Percentiles rank a stretch among this genome's conserved stretches.
phyloP scores from a whole-genome alignment of 495 filamentous ascomycete genomes.

The Bacidia gigantensis region DNA sequence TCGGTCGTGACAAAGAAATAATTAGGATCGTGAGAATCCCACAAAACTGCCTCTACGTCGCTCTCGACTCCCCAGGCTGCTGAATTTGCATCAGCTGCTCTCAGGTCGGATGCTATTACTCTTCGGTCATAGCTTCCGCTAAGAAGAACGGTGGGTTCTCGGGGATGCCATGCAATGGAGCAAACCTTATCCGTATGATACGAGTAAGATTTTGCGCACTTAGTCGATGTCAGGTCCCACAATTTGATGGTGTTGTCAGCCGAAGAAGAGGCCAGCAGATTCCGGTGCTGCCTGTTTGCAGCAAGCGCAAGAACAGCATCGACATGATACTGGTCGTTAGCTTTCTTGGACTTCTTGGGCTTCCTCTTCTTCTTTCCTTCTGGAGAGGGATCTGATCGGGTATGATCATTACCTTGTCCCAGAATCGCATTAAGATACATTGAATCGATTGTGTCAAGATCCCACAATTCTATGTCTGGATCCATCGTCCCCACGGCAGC shows the following conservation, averaged over 20 bases:
- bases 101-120: conserved; percentile 83
- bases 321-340: conserved; percentile 84
- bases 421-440: conserved; percentile 98
- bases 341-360: conserved; percentile 70
- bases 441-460: conserved; percentile 85
- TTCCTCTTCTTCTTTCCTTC: conserved; percentile 68
- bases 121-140: conserved; percentile 92
- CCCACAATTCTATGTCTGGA: conserved; percentile 97
- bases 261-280: conserved; percentile 89
- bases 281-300: conserved; percentile 81
- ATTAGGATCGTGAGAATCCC: conserved; percentile 85
- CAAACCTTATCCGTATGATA: conserved; percentile 93
- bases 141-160: conserved; percentile 73
- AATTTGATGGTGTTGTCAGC: conserved; percentile 95
- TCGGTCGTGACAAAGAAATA: conserved; percentile 94
- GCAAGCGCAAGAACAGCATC: conserved; percentile 85
- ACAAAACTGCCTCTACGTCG: conserved; percentile 82
- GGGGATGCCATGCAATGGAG: conserved; percentile 82
- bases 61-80: conserved; percentile 84
- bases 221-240: conserved; percentile 86
- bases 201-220: conserved; percentile 86
- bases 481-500: conserved; percentile 95
- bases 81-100: conserved; percentile 62
- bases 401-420: conserved; percentile 49
- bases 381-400: conserved; percentile 18